Conservation (phyloP, 345 rosid species). For the Lepidium africanum region DNA sequence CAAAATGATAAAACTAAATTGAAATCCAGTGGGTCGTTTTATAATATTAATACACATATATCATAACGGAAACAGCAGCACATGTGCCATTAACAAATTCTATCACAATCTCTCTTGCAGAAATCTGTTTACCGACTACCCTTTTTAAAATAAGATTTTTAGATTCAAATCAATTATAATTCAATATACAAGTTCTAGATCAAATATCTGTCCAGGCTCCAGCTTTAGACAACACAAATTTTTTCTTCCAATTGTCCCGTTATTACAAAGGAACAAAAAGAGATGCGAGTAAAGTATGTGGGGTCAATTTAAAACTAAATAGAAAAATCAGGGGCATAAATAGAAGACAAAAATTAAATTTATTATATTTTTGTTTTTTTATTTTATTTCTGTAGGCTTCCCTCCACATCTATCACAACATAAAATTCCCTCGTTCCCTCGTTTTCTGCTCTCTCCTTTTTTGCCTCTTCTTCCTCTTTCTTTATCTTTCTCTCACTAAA, state of each 20-base stretch:
- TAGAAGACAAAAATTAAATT: constrained; percentile 4
- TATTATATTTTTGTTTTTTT: background rate
- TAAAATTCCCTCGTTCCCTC: constrained; percentile 70
- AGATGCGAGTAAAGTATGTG: constrained; percentile 5
- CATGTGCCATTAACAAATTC: constrained; percentile 13
- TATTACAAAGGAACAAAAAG: background rate
- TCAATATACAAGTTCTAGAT: background rate
- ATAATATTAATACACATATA: background rate
- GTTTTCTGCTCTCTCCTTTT: constrained; percentile 42
- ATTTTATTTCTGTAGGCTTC: constrained; percentile 30
- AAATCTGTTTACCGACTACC: constrained; percentile 24
- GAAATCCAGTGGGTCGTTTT: background rate
- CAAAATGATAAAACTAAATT: background rate
- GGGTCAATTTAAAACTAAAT: constrained; percentile 15
- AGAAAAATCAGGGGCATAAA: constrained; percentile 17
- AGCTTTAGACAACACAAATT: background rate
- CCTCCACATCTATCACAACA: constrained; percentile 73
- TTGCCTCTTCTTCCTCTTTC: constrained; percentile 1
- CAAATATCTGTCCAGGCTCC: background rate
- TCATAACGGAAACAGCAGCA: constrained; percentile 27
- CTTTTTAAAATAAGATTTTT: background rate
- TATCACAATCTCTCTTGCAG: constrained; percentile 16
- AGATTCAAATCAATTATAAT: constrained; percentile 7
- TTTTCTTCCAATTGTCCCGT: background rate
- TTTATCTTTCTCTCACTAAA: constrained; percentile 11